Conservation (phyloP, 192 early-diverging fungal species). For the Podila clonocystis region DNA sequence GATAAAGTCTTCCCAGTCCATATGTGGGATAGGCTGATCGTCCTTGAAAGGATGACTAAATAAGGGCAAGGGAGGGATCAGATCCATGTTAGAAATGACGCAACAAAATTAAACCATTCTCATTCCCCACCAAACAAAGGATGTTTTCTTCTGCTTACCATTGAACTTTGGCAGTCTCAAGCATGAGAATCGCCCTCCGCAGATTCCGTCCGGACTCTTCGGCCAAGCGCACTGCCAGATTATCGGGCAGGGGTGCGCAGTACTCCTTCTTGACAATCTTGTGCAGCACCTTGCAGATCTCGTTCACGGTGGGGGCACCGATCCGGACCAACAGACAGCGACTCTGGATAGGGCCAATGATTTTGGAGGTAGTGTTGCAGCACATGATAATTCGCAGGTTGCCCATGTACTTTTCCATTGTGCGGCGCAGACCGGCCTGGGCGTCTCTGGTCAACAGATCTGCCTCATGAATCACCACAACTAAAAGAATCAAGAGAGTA, state of each 20-base stretch:
- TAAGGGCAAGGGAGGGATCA: background rate
- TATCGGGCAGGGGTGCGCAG: slow-evolving; percentile 67
- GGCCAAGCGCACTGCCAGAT: slow-evolving; percentile 75
- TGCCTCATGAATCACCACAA: slow-evolving; percentile 95
- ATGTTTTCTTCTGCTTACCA: slow-evolving; percentile 56
- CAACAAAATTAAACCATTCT: background rate
- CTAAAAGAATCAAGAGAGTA: slow-evolving; percentile 42
- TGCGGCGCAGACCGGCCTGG: slow-evolving; percentile 95
- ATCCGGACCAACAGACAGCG: slow-evolving; percentile 92
- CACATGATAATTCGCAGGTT: slow-evolving; percentile 95
- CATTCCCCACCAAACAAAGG: background rate
- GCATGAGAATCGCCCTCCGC: slow-evolving; percentile 88
- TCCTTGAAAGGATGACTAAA: slow-evolving; percentile 52
- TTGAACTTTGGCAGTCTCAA: slow-evolving; percentile 83
- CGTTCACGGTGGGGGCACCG: slow-evolving; percentile 77
- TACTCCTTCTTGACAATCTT: slow-evolving; percentile 85
- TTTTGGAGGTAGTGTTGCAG: slow-evolving; percentile 87
- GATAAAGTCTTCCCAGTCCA: slow-evolving; percentile 92
- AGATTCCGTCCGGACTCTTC: slow-evolving; percentile 81
- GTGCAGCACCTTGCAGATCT: slow-evolving; percentile 76
- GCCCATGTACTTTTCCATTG: slow-evolving; percentile 99
- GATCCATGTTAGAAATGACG: background rate
- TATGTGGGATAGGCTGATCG: slow-evolving; percentile 67
- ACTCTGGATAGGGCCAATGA: slow-evolving; percentile 92
- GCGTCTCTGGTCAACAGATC: slow-evolving; percentile 90